Evolutionary conservation across 164 flowering plant genomes (phyloP).

Genomic region (Vitis amurensis): DNA sequence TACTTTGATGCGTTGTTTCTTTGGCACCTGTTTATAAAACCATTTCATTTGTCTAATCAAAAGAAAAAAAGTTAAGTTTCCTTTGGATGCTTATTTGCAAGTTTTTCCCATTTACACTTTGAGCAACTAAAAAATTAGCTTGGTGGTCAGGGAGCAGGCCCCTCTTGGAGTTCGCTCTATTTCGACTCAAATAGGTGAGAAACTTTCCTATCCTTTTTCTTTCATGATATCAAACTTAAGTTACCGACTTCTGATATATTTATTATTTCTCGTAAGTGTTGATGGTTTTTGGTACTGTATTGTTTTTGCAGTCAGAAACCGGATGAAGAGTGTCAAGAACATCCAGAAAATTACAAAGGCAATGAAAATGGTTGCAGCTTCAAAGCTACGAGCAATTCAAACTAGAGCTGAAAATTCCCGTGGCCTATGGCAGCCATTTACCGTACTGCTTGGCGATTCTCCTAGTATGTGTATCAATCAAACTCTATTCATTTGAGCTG

Average conservation of each 20-base stretch:
- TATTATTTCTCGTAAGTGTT: background rate
- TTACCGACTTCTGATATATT: background rate
- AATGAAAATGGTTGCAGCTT: constrained; percentile 99
- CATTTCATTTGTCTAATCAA: too few species aligned
- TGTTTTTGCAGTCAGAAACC: constrained; percentile 74
- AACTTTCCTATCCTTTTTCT: background rate
- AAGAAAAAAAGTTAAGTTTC: too few species aligned
- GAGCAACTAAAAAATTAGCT: constrained; percentile 14
- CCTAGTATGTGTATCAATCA: constrained; percentile 59
- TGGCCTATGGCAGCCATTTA: constrained; percentile 98
- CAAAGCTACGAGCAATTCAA: constrained; percentile 88
- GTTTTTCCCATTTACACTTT: background rate
- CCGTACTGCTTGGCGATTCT: constrained; percentile 91
- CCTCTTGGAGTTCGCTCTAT: constrained; percentile 68
- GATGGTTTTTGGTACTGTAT: background rate
- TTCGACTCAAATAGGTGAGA: constrained; percentile 90
- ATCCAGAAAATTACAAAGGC: constrained; percentile 99
- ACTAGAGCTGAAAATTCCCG: constrained; percentile 91
- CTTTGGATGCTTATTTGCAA: background rate
- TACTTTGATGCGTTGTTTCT: too few species aligned
- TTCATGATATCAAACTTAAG: background rate
- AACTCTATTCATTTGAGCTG: background rate
- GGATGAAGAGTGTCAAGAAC: constrained; percentile 97
- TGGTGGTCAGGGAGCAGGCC: constrained; percentile 57
- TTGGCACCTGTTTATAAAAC: too few species aligned